A percentile compares a stretch with the other conserved stretches of the same genome.
Conservation (phyloP, 345 rosid genomes). For the Eucalyptus polybractea region DNA sequence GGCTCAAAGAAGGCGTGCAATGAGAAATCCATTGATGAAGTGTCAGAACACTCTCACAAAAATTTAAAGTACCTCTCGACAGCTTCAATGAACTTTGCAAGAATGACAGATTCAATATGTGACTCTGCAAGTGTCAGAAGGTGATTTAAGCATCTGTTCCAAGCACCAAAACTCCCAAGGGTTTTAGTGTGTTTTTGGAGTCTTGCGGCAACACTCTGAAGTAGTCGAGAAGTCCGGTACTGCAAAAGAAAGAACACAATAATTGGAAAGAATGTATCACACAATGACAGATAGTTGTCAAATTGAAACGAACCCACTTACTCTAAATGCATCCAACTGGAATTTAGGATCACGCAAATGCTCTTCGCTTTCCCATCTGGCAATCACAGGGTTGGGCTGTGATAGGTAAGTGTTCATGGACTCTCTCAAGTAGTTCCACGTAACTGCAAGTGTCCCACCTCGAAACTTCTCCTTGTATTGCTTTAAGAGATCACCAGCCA, state of each 20-base stretch:
- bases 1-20: not conserved
- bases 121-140: slow-evolving; percentile 95
- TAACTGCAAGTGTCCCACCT: slow-evolving; percentile 86
- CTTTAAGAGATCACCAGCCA: slow-evolving; percentile 87
- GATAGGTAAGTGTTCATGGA: slow-evolving; percentile 86
- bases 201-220: slow-evolving; percentile 77
- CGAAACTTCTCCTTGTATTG: slow-evolving; percentile 81
- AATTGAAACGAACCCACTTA: slow-evolving; percentile 12
- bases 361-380: slow-evolving; percentile 89
- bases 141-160: slow-evolving; percentile 99
- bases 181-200: slow-evolving; percentile 69
- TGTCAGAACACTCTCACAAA: not conserved
- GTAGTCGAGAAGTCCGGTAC: slow-evolving; percentile 94
- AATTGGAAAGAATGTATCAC: not conserved
- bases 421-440: slow-evolving; percentile 93
- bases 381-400: slow-evolving; percentile 94
- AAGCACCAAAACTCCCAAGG: slow-evolving; percentile 91
- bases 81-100: slow-evolving; percentile 79
- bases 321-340: slow-evolving; percentile 95
- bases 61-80: slow-evolving; percentile 43
- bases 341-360: slow-evolving; percentile 90
- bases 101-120: slow-evolving; percentile 89
- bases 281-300: not conserved
- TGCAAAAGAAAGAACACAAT: slow-evolving; percentile 10
- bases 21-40: not conserved